phyloP scores from a whole-genome alignment of 495 filamentous ascomycete genomes.

The Lasiosphaeria miniovina region DNA sequence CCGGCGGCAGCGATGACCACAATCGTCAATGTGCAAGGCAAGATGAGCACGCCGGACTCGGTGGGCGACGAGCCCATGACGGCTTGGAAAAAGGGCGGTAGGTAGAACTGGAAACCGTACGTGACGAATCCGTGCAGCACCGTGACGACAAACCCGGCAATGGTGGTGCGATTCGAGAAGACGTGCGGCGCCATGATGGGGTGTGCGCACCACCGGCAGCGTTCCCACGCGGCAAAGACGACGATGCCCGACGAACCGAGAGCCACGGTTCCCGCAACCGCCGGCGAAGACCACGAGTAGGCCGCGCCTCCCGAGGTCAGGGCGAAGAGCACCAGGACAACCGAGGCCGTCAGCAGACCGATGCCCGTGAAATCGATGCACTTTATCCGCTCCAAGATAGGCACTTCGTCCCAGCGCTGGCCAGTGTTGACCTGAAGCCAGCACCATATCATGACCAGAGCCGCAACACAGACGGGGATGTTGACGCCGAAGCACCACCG shows the following conservation, averaged over 20 bases:
- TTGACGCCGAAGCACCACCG: constrained; percentile 31
- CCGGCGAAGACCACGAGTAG: constrained; percentile 24
- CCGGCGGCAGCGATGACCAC: constrained; percentile 33
- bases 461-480: constrained; percentile 25
- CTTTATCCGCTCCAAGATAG: constrained; percentile 13
- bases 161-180: constrained; percentile 36
- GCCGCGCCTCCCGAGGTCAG: constrained; percentile 30
- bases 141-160: constrained; percentile 27
- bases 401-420: constrained; percentile 1
- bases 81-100: constrained; percentile 50
- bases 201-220: constrained; percentile 22
- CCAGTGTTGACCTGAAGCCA: constrained; percentile 29
- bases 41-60: constrained; percentile 42
- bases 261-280: constrained; percentile 19
- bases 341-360: constrained; percentile 26
- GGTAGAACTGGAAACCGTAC: constrained; percentile 44
- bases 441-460: constrained; percentile 28
- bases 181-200: constrained; percentile 35
- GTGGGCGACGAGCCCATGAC: constrained; percentile 32
- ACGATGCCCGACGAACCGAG: constrained; percentile 23
- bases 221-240: constrained; percentile 28
- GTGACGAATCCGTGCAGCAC: constrained; percentile 30
- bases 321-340: constrained; percentile 33
- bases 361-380: constrained; percentile 33
- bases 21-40: constrained; percentile 45